These are phyloP conservation scores for Fraxinus xanthoxyloides DNA, from an alignment of 305 asterid species.

Conservation along the genomic window DNA sequence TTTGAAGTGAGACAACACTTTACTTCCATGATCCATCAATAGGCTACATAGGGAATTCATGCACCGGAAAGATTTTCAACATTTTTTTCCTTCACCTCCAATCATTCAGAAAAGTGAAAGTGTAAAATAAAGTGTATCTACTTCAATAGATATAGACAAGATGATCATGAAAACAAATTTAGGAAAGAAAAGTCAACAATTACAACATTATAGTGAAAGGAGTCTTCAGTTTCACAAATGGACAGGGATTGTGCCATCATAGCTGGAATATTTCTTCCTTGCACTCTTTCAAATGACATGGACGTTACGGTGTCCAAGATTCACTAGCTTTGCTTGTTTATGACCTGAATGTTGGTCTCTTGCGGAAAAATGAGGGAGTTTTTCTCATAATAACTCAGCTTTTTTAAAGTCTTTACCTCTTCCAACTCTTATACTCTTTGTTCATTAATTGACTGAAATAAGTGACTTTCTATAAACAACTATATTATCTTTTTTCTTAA, in stretches of 20 bases:
- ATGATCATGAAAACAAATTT: not conserved
- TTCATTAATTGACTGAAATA: not conserved
- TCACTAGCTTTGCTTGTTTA: not conserved
- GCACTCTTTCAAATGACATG: not conserved
- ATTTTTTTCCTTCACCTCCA: not conserved
- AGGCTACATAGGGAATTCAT: not conserved
- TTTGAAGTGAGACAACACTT: not conserved
- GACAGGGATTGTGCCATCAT: not conserved
- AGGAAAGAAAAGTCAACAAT: not conserved
- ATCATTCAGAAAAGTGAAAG: not conserved
- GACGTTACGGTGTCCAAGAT: not conserved
- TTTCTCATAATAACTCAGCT: not conserved
- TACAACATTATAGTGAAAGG: not conserved
- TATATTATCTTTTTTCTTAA: not conserved
- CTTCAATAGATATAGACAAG: not conserved
- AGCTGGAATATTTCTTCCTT: not conserved
- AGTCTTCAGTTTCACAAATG: not conserved
- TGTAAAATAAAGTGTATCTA: not conserved
- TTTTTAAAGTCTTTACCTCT: not conserved
- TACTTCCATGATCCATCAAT: not conserved
- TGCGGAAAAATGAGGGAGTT: not conserved
- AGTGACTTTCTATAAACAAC: not conserved
- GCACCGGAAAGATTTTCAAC: not conserved
- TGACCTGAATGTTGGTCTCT: not conserved
- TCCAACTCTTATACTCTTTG: not conserved